Conservation (phyloP, 75 land plant genomes). For the Cryptomeria japonica region DNA sequence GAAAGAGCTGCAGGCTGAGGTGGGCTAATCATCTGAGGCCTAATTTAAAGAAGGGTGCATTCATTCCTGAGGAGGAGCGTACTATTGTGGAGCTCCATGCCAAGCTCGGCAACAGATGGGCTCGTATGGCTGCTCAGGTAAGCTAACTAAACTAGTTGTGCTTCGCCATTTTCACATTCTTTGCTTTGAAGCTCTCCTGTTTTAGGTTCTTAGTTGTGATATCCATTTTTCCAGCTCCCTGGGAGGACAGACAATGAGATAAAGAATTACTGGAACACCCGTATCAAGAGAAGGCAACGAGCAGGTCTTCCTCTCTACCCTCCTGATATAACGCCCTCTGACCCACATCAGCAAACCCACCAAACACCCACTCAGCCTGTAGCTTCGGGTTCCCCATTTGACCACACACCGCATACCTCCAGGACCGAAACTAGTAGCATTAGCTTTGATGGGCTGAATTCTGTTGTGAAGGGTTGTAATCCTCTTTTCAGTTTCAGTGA, state of each 20-base stretch:
- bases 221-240: conserved; percentile 31
- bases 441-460: neutral
- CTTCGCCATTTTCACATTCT: neutral
- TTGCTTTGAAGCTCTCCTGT: neutral
- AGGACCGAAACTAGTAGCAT: neutral
- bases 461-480: neutral
- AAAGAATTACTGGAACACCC: conserved; percentile 69
- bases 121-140: conserved; percentile 57
- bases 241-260: conserved; percentile 68
- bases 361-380: conserved; percentile 1
- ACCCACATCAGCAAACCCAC: conserved; percentile 10
- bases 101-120: conserved; percentile 69
- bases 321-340: conserved; percentile 21
- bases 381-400: neutral
- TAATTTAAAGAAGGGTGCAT: conserved; percentile 61
- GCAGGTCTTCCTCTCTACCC: conserved; percentile 52
- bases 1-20: conserved; percentile 71
- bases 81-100: conserved; percentile 56
- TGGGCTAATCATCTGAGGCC: conserved; percentile 70
- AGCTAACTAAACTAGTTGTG: neutral
- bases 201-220: neutral
- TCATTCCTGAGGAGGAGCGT: conserved; percentile 52
- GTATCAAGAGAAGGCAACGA: conserved; percentile 43
- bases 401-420: neutral
- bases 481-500: neutral